Evolutionary conservation across 495 filamentous ascomycete species (phyloP), one percentile per base, ranked within the genome.

Genomic region (Aspergillus nanangensis): DNA sequence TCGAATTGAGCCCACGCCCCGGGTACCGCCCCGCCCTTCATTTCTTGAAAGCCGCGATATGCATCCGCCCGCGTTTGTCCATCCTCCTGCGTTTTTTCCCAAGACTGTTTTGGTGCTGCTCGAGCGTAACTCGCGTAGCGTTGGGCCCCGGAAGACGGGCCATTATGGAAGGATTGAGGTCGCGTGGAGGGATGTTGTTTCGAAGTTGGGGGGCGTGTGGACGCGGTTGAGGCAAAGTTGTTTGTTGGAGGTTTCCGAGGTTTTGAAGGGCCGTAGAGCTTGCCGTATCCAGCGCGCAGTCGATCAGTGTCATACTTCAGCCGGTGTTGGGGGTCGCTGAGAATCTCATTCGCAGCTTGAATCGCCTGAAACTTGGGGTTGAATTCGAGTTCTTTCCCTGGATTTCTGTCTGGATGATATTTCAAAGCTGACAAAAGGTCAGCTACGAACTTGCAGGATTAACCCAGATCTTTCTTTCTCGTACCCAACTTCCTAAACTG

Each of bases 371-470:
- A 96, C 57, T 85, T 86, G 15, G 87, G 69, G 46, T 82, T 88
- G 46, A 84, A 84, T 51, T 89, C 87, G 17, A 74, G 56, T 65
- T 95, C 90, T 50, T 76, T 76, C 34, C 91, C 91, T 4, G 83
- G 87, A 55, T 96, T 95, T 34, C 90, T 82, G 61, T 96, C 91
- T 5, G 91, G 91, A 57, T 96, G 91, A 53, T 83, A 94, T 55
- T 82, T 83, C 20, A 93, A 75, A 25, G 90, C 90, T 92, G 51
- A 14, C 23, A 50, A 51, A 55, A 53, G 19, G 39, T 51, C 34
- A 46, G 44, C n/a, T 9, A 27, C 7, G 18, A 4, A 9, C 33
- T 38, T 38, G 29, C 25, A n/a, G 3, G 38, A 9, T 25, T 35
- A 22, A 37, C 18, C 9, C 19, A 14, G 17, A 33, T 34, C 8